Conservation (phyloP, 139 green algal genomes). For the Desmodesmus armatus region DNA sequence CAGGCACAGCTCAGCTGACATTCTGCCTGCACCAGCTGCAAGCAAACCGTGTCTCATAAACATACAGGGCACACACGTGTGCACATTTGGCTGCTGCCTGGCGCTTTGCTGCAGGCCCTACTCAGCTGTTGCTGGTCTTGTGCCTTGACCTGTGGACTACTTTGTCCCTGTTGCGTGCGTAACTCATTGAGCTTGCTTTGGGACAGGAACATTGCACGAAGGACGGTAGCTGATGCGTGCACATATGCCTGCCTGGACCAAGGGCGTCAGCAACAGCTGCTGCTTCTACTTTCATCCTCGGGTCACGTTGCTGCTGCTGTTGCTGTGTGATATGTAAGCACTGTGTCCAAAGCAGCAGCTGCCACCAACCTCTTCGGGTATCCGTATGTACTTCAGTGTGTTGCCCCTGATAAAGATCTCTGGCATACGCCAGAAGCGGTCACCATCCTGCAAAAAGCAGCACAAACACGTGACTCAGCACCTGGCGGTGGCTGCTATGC, state of each 20-base stretch:
- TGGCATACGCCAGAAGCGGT: constrained; percentile 96
- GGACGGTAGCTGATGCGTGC: too few relatives aligned
- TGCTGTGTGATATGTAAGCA: neutral
- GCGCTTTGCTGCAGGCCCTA: too few relatives aligned
- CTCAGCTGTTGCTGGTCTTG: too few relatives aligned
- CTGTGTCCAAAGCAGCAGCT: neutral
- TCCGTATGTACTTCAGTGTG: constrained; percentile 98
- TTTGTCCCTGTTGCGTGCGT: too few relatives aligned
- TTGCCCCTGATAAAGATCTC: constrained; percentile 97
- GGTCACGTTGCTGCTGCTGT: neutral
- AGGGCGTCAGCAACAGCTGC: neutral
- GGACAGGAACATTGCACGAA: too few relatives aligned
- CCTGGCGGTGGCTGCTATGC: neutral
- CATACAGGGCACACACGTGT: too few relatives aligned
- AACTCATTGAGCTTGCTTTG: too few relatives aligned
- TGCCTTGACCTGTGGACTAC: too few relatives aligned
- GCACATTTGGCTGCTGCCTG: too few relatives aligned
- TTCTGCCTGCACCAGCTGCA: neutral
- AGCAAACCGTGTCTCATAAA: too few relatives aligned
- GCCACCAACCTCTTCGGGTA: constrained; percentile 96
- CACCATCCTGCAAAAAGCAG: constrained; percentile 85
- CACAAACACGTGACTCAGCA: neutral
- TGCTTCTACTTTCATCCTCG: neutral
- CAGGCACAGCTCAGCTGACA: neutral
- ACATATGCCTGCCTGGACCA: too few relatives aligned